Conservation (phyloP, 345 rosid species). For the Sapria himalayana region DNA sequence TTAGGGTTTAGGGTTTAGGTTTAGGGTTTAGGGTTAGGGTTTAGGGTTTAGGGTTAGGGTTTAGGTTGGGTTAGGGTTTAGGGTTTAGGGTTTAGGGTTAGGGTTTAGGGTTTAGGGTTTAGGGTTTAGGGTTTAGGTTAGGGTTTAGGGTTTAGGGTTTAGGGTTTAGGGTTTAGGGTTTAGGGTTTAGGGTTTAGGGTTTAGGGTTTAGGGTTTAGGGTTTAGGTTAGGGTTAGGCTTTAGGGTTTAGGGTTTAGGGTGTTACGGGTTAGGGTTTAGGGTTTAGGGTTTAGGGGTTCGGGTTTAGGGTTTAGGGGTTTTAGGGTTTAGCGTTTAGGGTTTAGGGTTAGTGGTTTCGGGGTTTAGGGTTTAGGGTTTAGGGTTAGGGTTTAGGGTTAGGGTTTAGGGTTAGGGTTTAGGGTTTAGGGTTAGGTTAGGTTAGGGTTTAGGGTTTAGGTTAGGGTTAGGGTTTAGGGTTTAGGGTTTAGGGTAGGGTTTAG, state of each 20-base stretch:
- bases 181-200: constrained; percentile 7
- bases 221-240: constrained; percentile 6
- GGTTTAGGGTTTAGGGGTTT: constrained; percentile 10
- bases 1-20: constrained; percentile 6
- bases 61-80: constrained; percentile 8
- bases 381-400: constrained; percentile 8
- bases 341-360: constrained; percentile 10
- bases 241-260: constrained; percentile 6
- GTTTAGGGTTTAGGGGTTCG: constrained; percentile 8
- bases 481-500: constrained; percentile 8
- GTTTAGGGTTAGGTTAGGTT: constrained; percentile 3
- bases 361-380: constrained; percentile 7
- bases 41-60: constrained; percentile 6
- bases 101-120: constrained; percentile 7
- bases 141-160: constrained; percentile 6
- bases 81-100: constrained; percentile 7
- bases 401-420: constrained; percentile 8
- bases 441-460: constrained; percentile 10
- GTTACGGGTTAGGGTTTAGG: constrained; percentile 7
- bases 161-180: constrained; percentile 8
- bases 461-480: constrained; percentile 7
- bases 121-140: constrained; percentile 4
- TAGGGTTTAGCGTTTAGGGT: constrained; percentile 9
- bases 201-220: constrained; percentile 7
- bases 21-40: constrained; percentile 9